These are phyloP conservation scores for Aphanomyces stellatus DNA, from an alignment of 352 stramenopile genomes.

Conservation along the genomic window DNA sequence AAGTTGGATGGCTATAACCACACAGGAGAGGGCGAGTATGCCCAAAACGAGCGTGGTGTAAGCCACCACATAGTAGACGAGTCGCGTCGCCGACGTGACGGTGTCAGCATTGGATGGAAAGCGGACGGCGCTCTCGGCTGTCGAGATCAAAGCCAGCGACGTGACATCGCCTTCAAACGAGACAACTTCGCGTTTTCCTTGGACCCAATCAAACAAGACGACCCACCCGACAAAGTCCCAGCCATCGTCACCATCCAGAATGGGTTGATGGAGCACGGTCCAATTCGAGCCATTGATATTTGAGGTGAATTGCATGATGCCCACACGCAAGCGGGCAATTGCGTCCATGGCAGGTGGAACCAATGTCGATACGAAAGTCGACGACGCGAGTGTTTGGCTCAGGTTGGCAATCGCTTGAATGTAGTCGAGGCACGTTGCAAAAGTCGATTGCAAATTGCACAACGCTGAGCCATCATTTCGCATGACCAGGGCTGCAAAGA, in stretches of 20 bases:
- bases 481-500: background rate
- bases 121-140: background rate
- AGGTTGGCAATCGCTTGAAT: no score
- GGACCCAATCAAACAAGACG: background rate
- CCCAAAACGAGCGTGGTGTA: background rate
- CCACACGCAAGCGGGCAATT: background rate
- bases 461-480: background rate
- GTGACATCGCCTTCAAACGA: constrained; percentile 9
- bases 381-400: background rate
- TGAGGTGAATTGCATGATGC: constrained; percentile 9
- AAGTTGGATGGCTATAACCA: background rate
- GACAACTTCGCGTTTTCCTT: background rate
- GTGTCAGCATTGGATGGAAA: background rate
- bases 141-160: background rate
- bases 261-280: background rate
- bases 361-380: background rate
- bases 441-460: no score
- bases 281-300: background rate
- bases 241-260: background rate
- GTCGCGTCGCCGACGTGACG: background rate
- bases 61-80: background rate
- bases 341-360: background rate
- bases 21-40: background rate
- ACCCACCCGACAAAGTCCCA: constrained; percentile 4
- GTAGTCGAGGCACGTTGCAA: no score